Evolutionary conservation across 2,329 filamentous ascomycete genomes (phyloP).

Genomic region (Exophiala viscosa): DNA sequence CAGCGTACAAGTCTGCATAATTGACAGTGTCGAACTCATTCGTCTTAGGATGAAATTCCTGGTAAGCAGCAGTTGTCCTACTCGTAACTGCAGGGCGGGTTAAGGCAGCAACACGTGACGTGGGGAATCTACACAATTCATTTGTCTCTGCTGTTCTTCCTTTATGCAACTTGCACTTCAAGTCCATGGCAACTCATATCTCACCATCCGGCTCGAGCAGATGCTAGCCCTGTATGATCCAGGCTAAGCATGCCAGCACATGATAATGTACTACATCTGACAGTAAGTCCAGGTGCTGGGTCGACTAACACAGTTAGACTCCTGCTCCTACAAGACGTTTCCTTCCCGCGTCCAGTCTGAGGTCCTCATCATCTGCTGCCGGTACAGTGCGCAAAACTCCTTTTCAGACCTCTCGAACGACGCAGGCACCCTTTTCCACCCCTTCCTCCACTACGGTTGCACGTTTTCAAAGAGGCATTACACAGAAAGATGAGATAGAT

Average conservation of each 20-base stretch:
- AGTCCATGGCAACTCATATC: too few relatives aligned
- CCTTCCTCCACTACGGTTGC: conserved; percentile 12
- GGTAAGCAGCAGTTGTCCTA: too few relatives aligned
- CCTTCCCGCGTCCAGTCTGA: conserved; percentile 9
- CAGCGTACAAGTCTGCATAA: too few relatives aligned
- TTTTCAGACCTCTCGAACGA: conserved; percentile 15
- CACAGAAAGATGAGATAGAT: conserved; percentile 22
- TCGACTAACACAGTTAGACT: conserved; percentile 14
- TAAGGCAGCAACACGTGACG: too few relatives aligned
- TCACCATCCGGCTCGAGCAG: too few relatives aligned
- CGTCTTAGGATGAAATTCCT: too few relatives aligned
- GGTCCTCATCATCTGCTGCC: conserved; percentile 9
- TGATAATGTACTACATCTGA: conserved; percentile 10
- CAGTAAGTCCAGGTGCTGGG: conserved; percentile 3
- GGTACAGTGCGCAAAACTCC: conserved; percentile 7
- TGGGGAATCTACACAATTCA: too few relatives aligned
- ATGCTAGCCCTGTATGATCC: not conserved
- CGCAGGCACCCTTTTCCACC: conserved; percentile 4
- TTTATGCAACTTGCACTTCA: not conserved
- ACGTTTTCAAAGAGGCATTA: conserved; percentile 13
- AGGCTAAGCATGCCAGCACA: conserved; percentile 6
- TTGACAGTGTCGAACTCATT: too few relatives aligned
- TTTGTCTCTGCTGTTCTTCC: not conserved
- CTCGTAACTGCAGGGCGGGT: too few relatives aligned
- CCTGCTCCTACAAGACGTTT: conserved; percentile 21